Conservation (phyloP, 179 eudicot species). For the Camellia oleifera region DNA sequence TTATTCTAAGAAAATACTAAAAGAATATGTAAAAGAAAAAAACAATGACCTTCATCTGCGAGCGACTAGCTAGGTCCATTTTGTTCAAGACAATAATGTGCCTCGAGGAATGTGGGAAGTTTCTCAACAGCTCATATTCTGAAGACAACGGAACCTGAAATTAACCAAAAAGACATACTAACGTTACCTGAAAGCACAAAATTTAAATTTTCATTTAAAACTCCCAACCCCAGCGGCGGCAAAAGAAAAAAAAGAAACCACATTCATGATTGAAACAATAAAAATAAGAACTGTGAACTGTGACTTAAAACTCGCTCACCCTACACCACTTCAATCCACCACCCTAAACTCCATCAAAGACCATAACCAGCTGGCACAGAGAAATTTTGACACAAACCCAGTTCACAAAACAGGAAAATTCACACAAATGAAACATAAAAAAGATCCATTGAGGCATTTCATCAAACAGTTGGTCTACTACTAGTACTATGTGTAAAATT, state of each 20-base stretch:
- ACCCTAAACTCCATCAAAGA: background rate
- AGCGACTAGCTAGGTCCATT: constrained; percentile 64
- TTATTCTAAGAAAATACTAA: background rate
- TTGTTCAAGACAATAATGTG: constrained; percentile 71
- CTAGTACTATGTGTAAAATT: background rate
- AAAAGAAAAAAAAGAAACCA: too few species aligned
- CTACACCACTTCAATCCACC: too few species aligned
- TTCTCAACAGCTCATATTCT: constrained; percentile 45
- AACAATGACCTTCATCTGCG: constrained; percentile 47
- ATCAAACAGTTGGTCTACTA: constrained; percentile 29
- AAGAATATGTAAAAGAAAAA: background rate
- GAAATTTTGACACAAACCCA: background rate
- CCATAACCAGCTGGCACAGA: background rate
- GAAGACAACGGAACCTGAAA: constrained; percentile 76
- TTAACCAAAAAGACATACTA: background rate
- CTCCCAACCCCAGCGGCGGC: too few species aligned
- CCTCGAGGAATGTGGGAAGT: constrained; percentile 38
- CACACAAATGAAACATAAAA: background rate
- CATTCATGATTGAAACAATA: too few species aligned
- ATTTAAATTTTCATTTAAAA: too few species aligned
- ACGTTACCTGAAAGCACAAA: background rate
- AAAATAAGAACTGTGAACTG: too few species aligned
- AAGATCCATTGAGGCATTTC: constrained; percentile 25
- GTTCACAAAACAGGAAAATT: background rate
- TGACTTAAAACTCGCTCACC: too few species aligned